phyloP scores from a whole-genome alignment of 306 rosid species.

The Oxytropis ochrocephala region DNA sequence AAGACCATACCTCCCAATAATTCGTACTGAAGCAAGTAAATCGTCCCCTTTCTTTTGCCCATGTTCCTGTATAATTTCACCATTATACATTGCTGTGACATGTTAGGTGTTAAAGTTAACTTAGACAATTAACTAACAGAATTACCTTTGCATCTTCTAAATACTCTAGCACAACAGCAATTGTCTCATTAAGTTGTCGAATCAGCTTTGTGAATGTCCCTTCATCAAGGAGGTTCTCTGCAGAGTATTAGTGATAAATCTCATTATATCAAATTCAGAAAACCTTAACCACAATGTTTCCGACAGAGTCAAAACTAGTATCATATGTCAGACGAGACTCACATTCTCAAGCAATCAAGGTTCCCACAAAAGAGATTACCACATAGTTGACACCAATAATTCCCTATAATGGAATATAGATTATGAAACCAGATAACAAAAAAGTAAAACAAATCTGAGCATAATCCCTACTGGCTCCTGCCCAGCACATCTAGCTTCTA shows the following conservation, averaged over 20 bases:
- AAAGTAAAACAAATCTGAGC: background rate
- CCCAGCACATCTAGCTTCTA: background rate
- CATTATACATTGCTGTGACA: constrained; percentile 10
- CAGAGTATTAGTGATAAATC: constrained; percentile 10
- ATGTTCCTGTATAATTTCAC: constrained; percentile 57
- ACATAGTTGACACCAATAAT: background rate
- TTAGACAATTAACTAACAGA: constrained; percentile 9
- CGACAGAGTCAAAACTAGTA: background rate
- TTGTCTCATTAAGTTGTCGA: constrained; percentile 75
- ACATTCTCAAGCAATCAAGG: constrained; percentile 18
- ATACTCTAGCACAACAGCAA: constrained; percentile 67
- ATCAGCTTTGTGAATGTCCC: constrained; percentile 48
- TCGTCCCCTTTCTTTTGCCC: constrained; percentile 81
- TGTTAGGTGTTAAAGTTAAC: constrained; percentile 14
- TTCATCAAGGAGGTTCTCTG: constrained; percentile 57
- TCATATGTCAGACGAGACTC: constrained; percentile 6
- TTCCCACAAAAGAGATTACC: background rate
- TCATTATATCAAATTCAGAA: background rate
- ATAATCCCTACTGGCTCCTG: background rate
- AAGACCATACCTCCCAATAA: constrained; percentile 71
- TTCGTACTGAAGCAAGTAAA: constrained; percentile 84
- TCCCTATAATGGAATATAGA: background rate
- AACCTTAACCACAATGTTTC: background rate
- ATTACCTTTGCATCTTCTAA: constrained; percentile 87
- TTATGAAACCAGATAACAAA: constrained; percentile 3